Percentiles rank a stretch among this genome's conserved stretches.
Evolutionary conservation across 331 rosid species (phyloP).

Genomic region (Quercus lobata): DNA sequence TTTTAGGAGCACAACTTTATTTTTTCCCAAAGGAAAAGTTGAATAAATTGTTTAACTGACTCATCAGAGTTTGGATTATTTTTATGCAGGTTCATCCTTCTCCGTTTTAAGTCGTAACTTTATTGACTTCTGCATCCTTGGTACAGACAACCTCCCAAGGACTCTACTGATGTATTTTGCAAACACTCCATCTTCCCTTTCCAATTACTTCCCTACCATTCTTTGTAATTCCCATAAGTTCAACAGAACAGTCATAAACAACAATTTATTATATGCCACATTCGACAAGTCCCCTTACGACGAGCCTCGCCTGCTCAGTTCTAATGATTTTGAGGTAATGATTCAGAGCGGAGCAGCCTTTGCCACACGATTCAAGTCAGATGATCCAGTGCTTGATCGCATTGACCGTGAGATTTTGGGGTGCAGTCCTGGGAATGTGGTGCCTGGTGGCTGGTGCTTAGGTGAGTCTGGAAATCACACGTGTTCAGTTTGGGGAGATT

Average conservation of each 20-base stretch:
- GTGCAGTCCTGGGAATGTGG: conserved; percentile 39
- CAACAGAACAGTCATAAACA: conserved; percentile 71
- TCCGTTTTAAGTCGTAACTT: conserved; percentile 64
- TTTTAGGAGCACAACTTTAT: not conserved
- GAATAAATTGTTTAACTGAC: not conserved
- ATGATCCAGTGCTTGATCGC: conserved; percentile 69
- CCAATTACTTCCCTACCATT: conserved; percentile 83
- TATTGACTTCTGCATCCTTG: conserved; percentile 79
- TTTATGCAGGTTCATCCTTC: conserved; percentile 72
- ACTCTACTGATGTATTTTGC: conserved; percentile 83
- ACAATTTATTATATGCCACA: conserved; percentile 50
- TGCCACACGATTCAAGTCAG: conserved; percentile 45
- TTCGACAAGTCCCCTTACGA: conserved; percentile 30
- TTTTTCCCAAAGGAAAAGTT: not conserved
- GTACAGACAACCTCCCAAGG: conserved; percentile 89
- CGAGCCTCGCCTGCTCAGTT: conserved; percentile 38
- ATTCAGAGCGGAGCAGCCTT: conserved; percentile 79
- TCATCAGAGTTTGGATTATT: not conserved
- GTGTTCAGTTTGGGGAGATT: conserved; percentile 92
- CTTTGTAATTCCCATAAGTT: conserved; percentile 73
- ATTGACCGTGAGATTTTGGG: conserved; percentile 64
- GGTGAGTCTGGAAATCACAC: conserved; percentile 72
- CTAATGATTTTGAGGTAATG: conserved; percentile 57
- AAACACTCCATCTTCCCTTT: conserved; percentile 71
- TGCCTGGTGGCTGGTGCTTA: conserved; percentile 98